Conservation (phyloP, 805 yeast genomes). For the Ogataea populi-albae region DNA sequence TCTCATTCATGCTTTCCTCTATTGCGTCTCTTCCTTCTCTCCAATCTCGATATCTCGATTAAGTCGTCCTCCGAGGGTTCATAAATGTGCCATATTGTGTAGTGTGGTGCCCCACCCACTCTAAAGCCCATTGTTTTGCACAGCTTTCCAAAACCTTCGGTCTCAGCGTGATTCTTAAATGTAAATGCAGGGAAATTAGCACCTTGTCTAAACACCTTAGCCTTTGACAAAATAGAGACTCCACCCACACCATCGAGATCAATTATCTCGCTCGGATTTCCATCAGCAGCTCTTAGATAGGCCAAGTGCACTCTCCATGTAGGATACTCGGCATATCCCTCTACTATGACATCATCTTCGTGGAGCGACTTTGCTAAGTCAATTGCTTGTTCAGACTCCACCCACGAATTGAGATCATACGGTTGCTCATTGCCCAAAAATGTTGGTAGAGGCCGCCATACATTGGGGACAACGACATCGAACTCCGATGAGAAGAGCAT, state of each 20-base stretch:
- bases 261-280: conserved; percentile 60
- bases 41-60: conserved; percentile 63
- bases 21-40: conserved; percentile 54
- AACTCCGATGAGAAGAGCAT: conserved; percentile 57
- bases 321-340: conserved; percentile 83
- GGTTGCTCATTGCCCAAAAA: conserved; percentile 91
- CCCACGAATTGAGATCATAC: conserved; percentile 95
- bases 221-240: conserved; percentile 74
- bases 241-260: conserved; percentile 87
- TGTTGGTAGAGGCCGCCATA: conserved; percentile 95
- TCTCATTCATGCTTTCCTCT: conserved; percentile 7
- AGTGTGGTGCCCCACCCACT: conserved; percentile 88
- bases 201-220: conserved; percentile 71
- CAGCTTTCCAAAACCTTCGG: conserved; percentile 85
- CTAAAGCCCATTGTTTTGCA: conserved; percentile 72
- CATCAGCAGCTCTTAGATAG: conserved; percentile 59
- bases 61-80: conserved; percentile 87
- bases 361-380: conserved; percentile 60
- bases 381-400: conserved; percentile 77
- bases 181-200: conserved; percentile 85
- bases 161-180: conserved; percentile 81
- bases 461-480: conserved; percentile 82
- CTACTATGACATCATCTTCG: conserved; percentile 85
- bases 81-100: conserved; percentile 86
- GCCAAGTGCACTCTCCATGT: conserved; percentile 85